Percentiles rank a stretch among this genome's conserved stretches.
Conservation (phyloP, 2,329 filamentous ascomycete species). For the Pseudogymnoascus sp. region DNA sequence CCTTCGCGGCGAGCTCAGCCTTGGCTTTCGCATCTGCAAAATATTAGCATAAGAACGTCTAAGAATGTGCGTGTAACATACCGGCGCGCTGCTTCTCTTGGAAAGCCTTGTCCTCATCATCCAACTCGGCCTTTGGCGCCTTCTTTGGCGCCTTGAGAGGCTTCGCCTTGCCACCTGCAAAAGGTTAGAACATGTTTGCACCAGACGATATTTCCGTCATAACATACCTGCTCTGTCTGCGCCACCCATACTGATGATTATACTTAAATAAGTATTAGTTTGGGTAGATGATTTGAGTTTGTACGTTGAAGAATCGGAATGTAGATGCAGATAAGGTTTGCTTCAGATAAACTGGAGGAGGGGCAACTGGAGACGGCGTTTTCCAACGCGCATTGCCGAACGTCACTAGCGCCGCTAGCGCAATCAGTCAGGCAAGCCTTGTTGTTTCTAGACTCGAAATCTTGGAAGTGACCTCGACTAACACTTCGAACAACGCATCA, state of each 20-base stretch:
- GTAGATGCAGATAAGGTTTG: conserved; percentile 8
- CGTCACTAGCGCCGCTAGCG: conserved; percentile 2
- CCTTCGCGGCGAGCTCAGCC: conserved; percentile 76
- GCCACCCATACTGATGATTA: conserved; percentile 51
- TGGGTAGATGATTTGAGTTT: conserved; percentile 2
- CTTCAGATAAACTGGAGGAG: conserved; percentile 9
- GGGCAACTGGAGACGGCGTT: conserved; percentile 6
- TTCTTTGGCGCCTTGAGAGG: conserved; percentile 87
- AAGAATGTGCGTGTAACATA: conserved; percentile 40
- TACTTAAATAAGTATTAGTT: conserved; percentile 7
- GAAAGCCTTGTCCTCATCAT: conserved; percentile 80
- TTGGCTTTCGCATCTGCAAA: conserved; percentile 69
- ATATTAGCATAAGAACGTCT: conserved; percentile 10
- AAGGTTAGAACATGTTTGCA: conserved; percentile 17
- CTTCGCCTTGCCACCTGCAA: conserved; percentile 70
- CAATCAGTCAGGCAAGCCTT: neutral
- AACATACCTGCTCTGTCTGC: conserved; percentile 56
- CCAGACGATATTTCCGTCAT: neutral
- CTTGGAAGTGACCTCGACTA: neutral
- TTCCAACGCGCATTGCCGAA: conserved; percentile 3
- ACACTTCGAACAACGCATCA: neutral
- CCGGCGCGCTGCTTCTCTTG: conserved; percentile 78
- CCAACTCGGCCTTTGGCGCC: conserved; percentile 63
- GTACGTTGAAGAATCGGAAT: conserved; percentile 5
- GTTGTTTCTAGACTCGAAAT: conserved; percentile 4